Conservation (phyloP, 148 eudicot species). For the Chenopodium album region DNA sequence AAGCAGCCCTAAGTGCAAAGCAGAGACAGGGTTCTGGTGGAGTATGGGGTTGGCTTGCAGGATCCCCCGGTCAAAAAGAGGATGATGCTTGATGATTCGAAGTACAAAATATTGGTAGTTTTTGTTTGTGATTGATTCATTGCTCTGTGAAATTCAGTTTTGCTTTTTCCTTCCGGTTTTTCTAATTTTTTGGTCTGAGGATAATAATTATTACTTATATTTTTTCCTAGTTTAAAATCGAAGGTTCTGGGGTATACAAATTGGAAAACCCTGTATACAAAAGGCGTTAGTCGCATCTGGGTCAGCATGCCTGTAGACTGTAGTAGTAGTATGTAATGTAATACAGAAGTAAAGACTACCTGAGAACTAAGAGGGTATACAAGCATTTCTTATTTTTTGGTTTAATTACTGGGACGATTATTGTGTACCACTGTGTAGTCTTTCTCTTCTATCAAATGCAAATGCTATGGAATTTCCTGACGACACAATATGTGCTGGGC, state of each 20-base stretch:
- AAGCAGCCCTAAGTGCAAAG: conserved; percentile 71
- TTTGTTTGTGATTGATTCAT: conserved; percentile 17
- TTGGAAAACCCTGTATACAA: conserved; percentile 24
- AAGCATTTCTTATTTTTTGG: background rate
- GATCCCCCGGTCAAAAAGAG: conserved; percentile 47
- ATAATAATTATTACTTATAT: conserved; percentile 4
- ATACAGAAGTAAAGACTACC: conserved; percentile 26
- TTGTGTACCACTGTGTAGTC: background rate
- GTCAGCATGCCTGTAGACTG: conserved; percentile 9
- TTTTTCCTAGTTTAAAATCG: conserved; percentile 12
- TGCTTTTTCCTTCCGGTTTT: background rate
- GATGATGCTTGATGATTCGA: conserved; percentile 42
- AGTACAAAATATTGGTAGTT: conserved; percentile 9
- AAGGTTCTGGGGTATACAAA: conserved; percentile 12
- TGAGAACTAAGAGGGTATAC: conserved; percentile 1
- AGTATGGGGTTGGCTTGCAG: conserved; percentile 98
- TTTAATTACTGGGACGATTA: background rate
- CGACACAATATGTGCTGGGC: no score
- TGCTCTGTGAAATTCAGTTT: conserved; percentile 24
- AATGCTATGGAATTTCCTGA: background rate
- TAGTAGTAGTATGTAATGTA: conserved; percentile 19
- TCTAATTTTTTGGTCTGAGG: conserved; percentile 14
- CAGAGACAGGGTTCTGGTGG: conserved; percentile 86
- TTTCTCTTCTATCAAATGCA: background rate
- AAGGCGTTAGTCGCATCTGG: conserved; percentile 4